phyloP scores from a whole-genome alignment of 257 asterid species.

The Marsdenia floribunda region DNA sequence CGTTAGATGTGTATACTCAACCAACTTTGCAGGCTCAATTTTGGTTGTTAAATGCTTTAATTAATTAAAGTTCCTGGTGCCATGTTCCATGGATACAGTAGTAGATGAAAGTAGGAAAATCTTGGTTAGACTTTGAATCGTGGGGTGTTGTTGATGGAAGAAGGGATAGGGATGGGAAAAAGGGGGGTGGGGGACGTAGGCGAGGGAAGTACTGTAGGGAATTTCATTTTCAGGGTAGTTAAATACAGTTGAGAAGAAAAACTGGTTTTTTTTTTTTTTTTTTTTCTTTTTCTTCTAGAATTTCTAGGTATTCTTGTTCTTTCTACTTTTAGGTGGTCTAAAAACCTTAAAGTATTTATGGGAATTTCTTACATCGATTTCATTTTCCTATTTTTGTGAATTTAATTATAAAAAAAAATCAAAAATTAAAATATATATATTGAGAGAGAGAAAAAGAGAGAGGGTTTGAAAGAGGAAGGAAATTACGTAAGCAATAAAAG shows the following conservation, averaged over 20 bases:
- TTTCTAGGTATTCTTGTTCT: not conserved
- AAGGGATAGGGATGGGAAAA: not conserved
- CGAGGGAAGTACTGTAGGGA: not conserved
- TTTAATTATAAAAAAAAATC: not conserved
- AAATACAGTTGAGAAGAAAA: slow-evolving; percentile 31
- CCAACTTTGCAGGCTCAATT: slow-evolving; percentile 46
- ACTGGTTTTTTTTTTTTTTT: not conserved
- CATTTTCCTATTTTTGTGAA: not conserved
- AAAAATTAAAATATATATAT: no score
- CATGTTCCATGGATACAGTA: not conserved
- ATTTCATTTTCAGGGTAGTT: slow-evolving; percentile 34
- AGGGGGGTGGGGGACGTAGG: not conserved
- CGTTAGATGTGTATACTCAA: slow-evolving; percentile 41
- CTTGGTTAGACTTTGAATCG: slow-evolving; percentile 20
- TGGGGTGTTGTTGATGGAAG: not conserved
- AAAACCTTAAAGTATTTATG: not conserved
- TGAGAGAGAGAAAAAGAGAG: no score
- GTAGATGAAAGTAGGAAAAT: slow-evolving; percentile 19
- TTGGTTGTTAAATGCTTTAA: slow-evolving; percentile 21
- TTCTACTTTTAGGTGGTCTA: not conserved
- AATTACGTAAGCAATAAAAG: not conserved
- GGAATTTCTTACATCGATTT: not conserved
- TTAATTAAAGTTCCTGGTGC: slow-evolving; percentile 8
- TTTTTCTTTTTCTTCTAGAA: not conserved
- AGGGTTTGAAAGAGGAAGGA: not conserved